These are phyloP conservation scores for Chimonanthus praecox DNA, from an alignment of 164 flowering plant species.

Conservation along the genomic window DNA sequence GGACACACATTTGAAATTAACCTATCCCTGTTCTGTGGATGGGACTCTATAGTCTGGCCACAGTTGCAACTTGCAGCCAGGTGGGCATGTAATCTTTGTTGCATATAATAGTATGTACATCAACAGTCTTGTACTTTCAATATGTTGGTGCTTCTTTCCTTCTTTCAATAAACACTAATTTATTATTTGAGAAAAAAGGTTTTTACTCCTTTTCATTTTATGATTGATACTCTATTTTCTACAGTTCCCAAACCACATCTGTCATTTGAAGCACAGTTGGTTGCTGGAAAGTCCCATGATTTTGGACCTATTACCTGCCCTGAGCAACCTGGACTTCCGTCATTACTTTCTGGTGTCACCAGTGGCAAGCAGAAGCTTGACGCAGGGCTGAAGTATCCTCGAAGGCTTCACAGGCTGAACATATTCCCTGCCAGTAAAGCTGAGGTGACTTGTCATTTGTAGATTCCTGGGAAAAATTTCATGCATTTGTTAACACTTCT, in stretches of 20 bases:
- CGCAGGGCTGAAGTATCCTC: slow-evolving; percentile 86
- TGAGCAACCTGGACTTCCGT: slow-evolving; percentile 53
- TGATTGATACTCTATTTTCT: slow-evolving; percentile 1
- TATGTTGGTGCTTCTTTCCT: too few relatives aligned
- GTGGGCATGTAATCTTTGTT: too few relatives aligned
- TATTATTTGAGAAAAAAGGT: too few relatives aligned
- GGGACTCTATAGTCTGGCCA: too few relatives aligned
- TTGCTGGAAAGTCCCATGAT: slow-evolving; percentile 81
- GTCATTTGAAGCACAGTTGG: slow-evolving; percentile 92
- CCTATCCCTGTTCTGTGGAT: too few relatives aligned
- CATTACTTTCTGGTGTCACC: slow-evolving; percentile 33
- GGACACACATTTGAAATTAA: too few relatives aligned
- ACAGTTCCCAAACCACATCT: slow-evolving; percentile 92
- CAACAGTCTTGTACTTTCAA: too few relatives aligned
- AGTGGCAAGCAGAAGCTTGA: slow-evolving; percentile 81
- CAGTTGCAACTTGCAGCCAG: too few relatives aligned
- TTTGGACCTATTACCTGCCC: slow-evolving; percentile 77
- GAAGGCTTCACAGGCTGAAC: slow-evolving; percentile 76
- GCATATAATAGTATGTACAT: too few relatives aligned
- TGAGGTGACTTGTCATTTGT: slow-evolving; percentile 42
- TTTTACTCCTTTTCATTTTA: background rate
- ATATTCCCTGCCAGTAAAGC: slow-evolving; percentile 75
- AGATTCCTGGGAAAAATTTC: background rate
- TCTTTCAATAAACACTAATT: too few relatives aligned
- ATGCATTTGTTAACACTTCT: too few relatives aligned